phyloP scores from a whole-genome alignment of 179 eudicot species.

The Gypsophila paniculata region DNA sequence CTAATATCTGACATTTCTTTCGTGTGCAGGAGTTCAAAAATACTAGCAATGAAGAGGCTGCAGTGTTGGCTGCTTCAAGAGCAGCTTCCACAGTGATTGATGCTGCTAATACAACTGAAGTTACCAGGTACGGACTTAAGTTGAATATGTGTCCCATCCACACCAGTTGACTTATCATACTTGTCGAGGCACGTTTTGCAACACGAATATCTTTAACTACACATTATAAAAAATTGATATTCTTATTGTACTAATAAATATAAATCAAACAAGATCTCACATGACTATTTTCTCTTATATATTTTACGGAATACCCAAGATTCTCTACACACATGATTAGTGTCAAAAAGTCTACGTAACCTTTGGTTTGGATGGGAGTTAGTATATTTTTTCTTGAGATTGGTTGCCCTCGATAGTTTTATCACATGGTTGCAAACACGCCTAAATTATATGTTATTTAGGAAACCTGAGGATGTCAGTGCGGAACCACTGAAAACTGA shows the following conservation, averaged over 20 bases:
- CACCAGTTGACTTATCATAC: too few species aligned
- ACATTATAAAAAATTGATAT: too few species aligned
- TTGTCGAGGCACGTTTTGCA: too few species aligned
- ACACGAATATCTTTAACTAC: too few species aligned
- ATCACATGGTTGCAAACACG: constrained; percentile 21
- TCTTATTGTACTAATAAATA: too few species aligned
- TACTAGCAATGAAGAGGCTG: constrained; percentile 82
- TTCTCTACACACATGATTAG: too few species aligned
- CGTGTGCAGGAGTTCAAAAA: constrained; percentile 47
- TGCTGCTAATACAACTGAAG: constrained; percentile 78
- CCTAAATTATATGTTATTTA: constrained; percentile 30
- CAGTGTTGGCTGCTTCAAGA: constrained; percentile 73
- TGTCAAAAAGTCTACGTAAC: too few species aligned
- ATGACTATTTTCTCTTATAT: too few species aligned
- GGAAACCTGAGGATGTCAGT: constrained; percentile 36
- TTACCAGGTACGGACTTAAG: constrained; percentile 52
- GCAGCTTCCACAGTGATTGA: constrained; percentile 91
- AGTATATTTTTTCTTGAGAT: background rate
- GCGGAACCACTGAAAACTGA: constrained; percentile 36
- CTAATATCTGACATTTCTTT: constrained; percentile 6
- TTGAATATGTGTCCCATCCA: background rate
- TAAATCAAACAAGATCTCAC: too few species aligned
- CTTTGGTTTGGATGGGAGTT: too few species aligned
- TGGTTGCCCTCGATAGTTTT: constrained; percentile 4
- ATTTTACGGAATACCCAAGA: too few species aligned